Evolutionary conservation across 2,329 filamentous ascomycete genomes (phyloP).

Genomic region (Paecilomyces formosus): DNA sequence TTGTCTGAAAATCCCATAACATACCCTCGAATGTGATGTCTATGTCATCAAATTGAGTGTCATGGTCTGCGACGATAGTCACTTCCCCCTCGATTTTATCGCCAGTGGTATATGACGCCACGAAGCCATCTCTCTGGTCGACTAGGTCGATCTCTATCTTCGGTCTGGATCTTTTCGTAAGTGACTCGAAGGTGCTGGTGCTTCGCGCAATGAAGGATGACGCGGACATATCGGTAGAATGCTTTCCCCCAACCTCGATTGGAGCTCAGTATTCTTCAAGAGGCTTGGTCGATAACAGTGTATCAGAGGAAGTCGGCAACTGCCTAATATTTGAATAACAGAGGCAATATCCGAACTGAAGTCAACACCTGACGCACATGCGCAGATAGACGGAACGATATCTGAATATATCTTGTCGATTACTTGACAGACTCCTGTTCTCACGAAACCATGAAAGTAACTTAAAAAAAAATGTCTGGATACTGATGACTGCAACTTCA

Average conservation of each 20-base stretch:
- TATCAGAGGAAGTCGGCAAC: neutral
- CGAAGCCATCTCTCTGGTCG: conserved; percentile 25
- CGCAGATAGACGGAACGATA: neutral
- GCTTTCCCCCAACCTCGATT: neutral
- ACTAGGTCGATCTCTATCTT: conserved; percentile 22
- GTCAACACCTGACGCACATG: neutral
- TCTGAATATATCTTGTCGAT: neutral
- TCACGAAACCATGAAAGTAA: neutral
- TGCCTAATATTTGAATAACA: neutral
- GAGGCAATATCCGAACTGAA: neutral
- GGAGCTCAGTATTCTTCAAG: too few relatives aligned
- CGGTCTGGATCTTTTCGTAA: conserved; percentile 20
- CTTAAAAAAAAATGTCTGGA: neutral
- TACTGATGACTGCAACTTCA: neutral
- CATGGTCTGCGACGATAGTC: conserved; percentile 41
- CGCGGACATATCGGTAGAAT: conserved; percentile 8
- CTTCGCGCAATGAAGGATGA: conserved; percentile 18
- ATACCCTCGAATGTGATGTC: conserved; percentile 52
- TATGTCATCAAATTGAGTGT: conserved; percentile 51
- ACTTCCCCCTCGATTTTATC: conserved; percentile 51
- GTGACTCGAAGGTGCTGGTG: conserved; percentile 19
- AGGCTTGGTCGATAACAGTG: neutral
- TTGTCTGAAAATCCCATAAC: conserved; percentile 2
- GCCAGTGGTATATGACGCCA: conserved; percentile 48
- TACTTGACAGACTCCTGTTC: neutral